Percentiles rank a stretch among this genome's conserved stretches.
These are phyloP conservation scores for Martiniozyma asiatica DNA, from an alignment of 1,139 yeast species.

Conservation along the genomic window DNA sequence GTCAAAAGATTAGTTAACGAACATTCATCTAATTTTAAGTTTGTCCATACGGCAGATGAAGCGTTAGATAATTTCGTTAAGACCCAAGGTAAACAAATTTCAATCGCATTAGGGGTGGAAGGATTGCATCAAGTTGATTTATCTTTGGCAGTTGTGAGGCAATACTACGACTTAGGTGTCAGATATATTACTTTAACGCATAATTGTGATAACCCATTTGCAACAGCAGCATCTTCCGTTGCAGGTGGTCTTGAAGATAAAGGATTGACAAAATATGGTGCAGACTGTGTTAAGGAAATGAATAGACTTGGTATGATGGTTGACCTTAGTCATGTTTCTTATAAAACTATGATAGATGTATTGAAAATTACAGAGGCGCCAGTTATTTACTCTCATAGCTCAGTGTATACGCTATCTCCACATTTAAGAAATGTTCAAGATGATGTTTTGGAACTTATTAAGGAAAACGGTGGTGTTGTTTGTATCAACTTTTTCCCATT, in stretches of 20 bases:
- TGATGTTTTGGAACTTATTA: slow-evolving; percentile 30
- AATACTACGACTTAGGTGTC: slow-evolving; percentile 36
- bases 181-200: slow-evolving; percentile 41
- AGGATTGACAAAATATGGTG: slow-evolving; percentile 33
- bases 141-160: slow-evolving; percentile 36
- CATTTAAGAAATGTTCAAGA: slow-evolving; percentile 40
- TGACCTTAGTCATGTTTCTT: slow-evolving; percentile 40
- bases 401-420: slow-evolving; percentile 28
- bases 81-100: slow-evolving; percentile 24
- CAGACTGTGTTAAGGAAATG: slow-evolving; percentile 33
- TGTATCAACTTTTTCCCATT: slow-evolving; percentile 35
- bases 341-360: slow-evolving; percentile 37
- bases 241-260: slow-evolving; percentile 32
- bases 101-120: slow-evolving; percentile 39
- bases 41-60: slow-evolving; percentile 29
- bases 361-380: slow-evolving; percentile 33
- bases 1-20: slow-evolving; percentile 31
- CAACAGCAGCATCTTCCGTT: slow-evolving; percentile 38
- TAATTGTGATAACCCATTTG: slow-evolving; percentile 45
- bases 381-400: slow-evolving; percentile 39
- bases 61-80: slow-evolving; percentile 26
- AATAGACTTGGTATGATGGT: slow-evolving; percentile 43
- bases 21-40: slow-evolving; percentile 27
- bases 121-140: slow-evolving; percentile 41
- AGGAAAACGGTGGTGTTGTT: slow-evolving; percentile 36